Percentiles rank a stretch among this genome's conserved stretches.
Conservation (phyloP, 148 eudicot genomes). For the Spergularia bocconei region DNA sequence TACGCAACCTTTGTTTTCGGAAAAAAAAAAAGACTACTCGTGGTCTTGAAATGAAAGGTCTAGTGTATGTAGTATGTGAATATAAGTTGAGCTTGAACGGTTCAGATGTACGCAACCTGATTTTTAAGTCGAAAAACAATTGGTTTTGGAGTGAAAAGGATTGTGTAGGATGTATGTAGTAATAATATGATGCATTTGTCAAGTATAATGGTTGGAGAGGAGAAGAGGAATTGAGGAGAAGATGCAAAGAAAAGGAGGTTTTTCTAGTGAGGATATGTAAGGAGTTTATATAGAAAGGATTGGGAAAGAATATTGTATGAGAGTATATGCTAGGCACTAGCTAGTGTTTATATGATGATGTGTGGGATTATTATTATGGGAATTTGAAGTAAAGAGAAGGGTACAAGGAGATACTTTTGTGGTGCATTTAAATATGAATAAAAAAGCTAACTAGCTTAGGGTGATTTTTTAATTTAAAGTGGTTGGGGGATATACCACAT, state of each 20-base stretch:
- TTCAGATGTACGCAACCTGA: too few species aligned
- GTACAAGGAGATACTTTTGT: conserved; percentile 32
- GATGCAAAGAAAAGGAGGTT: background rate
- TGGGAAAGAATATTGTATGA: background rate
- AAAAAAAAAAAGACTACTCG: background rate
- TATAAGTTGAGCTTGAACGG: too few species aligned
- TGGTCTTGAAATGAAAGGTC: background rate
- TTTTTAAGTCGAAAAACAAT: too few species aligned
- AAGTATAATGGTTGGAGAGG: background rate
- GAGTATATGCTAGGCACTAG: background rate
- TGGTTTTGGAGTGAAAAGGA: too few species aligned
- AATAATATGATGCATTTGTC: too few species aligned
- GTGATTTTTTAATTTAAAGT: conserved; percentile 4
- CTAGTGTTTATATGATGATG: background rate
- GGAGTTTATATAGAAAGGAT: conserved; percentile 26
- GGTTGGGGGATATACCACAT: conserved; percentile 21
- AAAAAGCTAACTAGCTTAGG: background rate
- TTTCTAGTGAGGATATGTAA: conserved; percentile 1
- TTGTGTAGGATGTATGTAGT: too few species aligned
- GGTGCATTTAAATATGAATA: conserved; percentile 8
- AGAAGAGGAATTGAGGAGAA: background rate
- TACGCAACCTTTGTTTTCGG: background rate
- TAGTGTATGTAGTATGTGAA: background rate
- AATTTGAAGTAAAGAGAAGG: conserved; percentile 16
- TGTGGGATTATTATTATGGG: too few species aligned